A percentile compares a stretch with the other conserved stretches of the same genome.
phyloP scores from a whole-genome alignment of 345 rosid genomes.

The Eucalyptus brandiana region DNA sequence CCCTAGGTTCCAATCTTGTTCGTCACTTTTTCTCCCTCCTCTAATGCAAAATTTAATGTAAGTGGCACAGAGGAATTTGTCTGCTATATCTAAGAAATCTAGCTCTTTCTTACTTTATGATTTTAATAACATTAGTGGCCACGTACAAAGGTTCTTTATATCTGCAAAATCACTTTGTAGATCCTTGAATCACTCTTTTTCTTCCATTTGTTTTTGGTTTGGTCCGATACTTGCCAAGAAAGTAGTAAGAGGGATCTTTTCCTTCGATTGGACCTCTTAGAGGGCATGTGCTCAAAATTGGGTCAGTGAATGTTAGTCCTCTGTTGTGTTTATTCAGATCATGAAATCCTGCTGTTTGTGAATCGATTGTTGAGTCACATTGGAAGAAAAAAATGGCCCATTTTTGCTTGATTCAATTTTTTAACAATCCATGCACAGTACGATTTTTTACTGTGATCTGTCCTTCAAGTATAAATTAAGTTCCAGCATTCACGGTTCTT shows the following conservation, averaged over 20 bases:
- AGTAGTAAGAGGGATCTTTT: neutral
- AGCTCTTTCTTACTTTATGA: neutral
- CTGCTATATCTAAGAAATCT: neutral
- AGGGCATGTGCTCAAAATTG: neutral
- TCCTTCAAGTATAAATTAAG: neutral
- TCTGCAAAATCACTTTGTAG: neutral
- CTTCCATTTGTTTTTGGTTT: neutral
- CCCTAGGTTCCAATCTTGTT: neutral
- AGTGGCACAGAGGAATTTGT: neutral
- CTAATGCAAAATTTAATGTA: neutral
- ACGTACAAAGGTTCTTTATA: neutral
- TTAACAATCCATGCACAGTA: neutral
- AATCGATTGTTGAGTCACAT: neutral
- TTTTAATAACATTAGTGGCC: neutral
- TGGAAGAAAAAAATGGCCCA: neutral
- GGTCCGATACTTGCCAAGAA: neutral
- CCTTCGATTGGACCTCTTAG: neutral
- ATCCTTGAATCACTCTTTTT: neutral
- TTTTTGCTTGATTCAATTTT: neutral
- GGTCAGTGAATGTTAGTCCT: neutral
- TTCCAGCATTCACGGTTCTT: neutral
- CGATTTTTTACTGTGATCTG: neutral
- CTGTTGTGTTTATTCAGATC: neutral
- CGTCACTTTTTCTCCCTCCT: neutral
- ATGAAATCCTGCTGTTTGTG: neutral